Evolutionary conservation across 768 basidiomycete species (phyloP).

Genomic region (Boletus eberwhitei): DNA sequence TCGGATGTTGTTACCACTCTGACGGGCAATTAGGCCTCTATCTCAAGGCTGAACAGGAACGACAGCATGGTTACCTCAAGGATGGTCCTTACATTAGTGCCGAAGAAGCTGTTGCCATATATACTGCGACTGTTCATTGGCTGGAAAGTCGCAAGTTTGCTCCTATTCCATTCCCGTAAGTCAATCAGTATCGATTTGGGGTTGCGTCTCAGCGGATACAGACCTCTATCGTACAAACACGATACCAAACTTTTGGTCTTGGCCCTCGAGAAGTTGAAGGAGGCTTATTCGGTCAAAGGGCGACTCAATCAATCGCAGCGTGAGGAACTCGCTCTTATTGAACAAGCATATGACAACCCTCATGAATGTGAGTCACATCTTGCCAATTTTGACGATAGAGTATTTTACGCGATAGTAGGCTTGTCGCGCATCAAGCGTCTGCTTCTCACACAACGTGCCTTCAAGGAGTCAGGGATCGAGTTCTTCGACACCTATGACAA

Average conservation of each 20-base stretch:
- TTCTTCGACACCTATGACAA: constrained; percentile 99
- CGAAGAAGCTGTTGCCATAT: constrained; percentile 98
- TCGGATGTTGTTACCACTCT: neutral
- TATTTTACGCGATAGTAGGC: constrained; percentile 37
- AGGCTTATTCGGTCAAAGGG: constrained; percentile 97
- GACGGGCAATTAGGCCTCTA: constrained; percentile 61
- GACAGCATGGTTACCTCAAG: constrained; percentile 98
- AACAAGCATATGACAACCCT: constrained; percentile 99
- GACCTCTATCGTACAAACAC: constrained; percentile 96
- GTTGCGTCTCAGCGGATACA: constrained; percentile 25
- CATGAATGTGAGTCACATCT: constrained; percentile 73
- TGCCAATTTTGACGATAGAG: neutral
- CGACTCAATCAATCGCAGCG: constrained; percentile 97
- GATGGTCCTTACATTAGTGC: constrained; percentile 99
- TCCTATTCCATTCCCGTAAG: constrained; percentile 96
- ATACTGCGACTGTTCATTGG: constrained; percentile 99
- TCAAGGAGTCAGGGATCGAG: constrained; percentile 97
- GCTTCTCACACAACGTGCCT: constrained; percentile 93
- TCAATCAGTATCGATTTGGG: constrained; percentile 2
- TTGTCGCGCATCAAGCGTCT: constrained; percentile 97
- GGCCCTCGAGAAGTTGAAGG: constrained; percentile 96
- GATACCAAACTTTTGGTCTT: constrained; percentile 97
- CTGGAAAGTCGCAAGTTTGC: constrained; percentile 96
- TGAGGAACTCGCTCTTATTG: constrained; percentile 95
- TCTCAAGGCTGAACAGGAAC: constrained; percentile 97